Evolutionary conservation across 805 yeast genomes (phyloP).

Genomic region (Suhomyces xylopsoci): DNA sequence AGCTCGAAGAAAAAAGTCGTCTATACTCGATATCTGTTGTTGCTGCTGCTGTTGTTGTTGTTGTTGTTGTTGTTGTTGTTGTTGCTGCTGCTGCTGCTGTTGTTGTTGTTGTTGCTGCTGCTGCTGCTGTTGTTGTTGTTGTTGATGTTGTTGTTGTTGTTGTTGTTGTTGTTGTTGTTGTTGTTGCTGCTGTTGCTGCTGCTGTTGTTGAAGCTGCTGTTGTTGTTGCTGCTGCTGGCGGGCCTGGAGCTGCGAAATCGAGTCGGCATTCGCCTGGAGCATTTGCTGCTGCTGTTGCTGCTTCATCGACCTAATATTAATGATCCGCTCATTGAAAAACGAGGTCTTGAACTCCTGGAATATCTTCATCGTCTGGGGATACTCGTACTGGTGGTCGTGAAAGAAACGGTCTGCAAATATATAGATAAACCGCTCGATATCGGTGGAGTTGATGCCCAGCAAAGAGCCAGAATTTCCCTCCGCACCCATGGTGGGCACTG

Average conservation of each 20-base stretch:
- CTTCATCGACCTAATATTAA: conserved; percentile 19
- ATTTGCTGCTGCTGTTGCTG: conserved; percentile 4
- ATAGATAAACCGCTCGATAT: conserved; percentile 39
- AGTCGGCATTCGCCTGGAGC: neutral
- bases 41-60: conserved; percentile 1
- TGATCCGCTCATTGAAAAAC: conserved; percentile 39
- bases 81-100: conserved; percentile 4
- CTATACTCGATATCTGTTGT: conserved; percentile 9
- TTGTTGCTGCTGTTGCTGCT: conserved; percentile 1
- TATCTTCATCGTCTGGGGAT: conserved; percentile 41
- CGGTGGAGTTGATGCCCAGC: conserved; percentile 15
- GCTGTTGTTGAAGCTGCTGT: neutral
- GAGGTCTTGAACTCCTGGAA: conserved; percentile 44
- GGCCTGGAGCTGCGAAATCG: conserved; percentile 3
- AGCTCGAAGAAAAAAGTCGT: conserved; percentile 12
- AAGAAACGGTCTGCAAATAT: conserved; percentile 43
- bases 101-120: conserved; percentile 3
- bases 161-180: conserved; percentile 2
- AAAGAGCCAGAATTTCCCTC: conserved; percentile 4
- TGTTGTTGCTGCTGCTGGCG: conserved; percentile 4
- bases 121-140: conserved; percentile 5
- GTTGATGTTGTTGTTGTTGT: conserved; percentile 5
- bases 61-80: conserved; percentile 1
- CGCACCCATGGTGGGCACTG: neutral
- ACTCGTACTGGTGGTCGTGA: conserved; percentile 38